These are phyloP conservation scores for Mycena vulgaris DNA, from an alignment of 768 basidiomycete genomes.

Conservation along the genomic window DNA sequence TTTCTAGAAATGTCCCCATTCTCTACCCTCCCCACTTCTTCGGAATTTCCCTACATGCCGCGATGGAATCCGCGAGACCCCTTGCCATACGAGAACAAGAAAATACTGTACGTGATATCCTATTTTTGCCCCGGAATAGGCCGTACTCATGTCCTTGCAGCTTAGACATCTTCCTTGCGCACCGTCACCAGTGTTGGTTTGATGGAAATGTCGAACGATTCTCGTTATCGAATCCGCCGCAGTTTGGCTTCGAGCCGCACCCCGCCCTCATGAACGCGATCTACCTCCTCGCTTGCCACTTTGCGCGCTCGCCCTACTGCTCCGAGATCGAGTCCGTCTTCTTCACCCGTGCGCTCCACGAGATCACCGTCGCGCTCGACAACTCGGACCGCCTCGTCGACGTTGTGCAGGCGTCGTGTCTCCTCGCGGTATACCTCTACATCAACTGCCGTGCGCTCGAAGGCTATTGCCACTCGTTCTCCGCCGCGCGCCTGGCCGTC, in stretches of 20 bases:
- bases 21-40: conserved; percentile 28
- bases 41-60: conserved; percentile 43
- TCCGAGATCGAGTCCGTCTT: conserved; percentile 63
- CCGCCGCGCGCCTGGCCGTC: conserved; percentile 73
- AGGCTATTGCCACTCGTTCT: conserved; percentile 73
- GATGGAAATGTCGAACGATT: conserved; percentile 65
- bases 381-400: conserved; percentile 70
- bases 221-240: conserved; percentile 51
- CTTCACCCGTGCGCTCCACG: conserved; percentile 63
- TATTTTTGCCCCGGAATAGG: conserved; percentile 1
- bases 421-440: conserved; percentile 74
- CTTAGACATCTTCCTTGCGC: conserved; percentile 68
- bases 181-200: conserved; percentile 73
- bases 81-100: conserved; percentile 53
- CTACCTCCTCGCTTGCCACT: conserved; percentile 72
- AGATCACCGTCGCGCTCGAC: conserved; percentile 69
- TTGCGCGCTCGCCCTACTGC: conserved; percentile 59
- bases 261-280: conserved; percentile 75
- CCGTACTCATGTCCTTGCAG: conserved; percentile 48
- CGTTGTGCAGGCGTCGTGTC: conserved; percentile 71
- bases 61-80: conserved; percentile 46
- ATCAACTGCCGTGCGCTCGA: conserved; percentile 70
- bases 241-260: conserved; percentile 58
- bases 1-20: conserved; percentile 41
- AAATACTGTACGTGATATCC: conserved; percentile 52